Evolutionary conservation across 345 rosid species (phyloP).

Genomic region (Camelina neglecta): DNA sequence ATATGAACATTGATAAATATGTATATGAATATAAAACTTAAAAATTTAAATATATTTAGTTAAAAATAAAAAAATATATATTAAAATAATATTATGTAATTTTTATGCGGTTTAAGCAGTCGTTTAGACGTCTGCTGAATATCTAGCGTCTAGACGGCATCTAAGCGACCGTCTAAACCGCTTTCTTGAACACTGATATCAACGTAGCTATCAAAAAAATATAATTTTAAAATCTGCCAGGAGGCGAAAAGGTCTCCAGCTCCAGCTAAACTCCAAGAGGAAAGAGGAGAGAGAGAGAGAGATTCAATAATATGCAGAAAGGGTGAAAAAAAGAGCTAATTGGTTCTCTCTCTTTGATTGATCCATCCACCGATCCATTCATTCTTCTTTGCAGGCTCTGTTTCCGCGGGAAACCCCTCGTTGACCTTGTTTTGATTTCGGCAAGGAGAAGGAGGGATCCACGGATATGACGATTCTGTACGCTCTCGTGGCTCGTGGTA

Average conservation of each 20-base stretch:
- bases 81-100: too few species aligned
- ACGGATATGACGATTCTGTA: constrained; percentile 79
- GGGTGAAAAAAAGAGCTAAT: constrained; percentile 22
- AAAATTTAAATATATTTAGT: too few species aligned
- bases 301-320: constrained; percentile 21
- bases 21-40: too few species aligned
- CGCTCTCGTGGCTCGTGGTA: constrained; percentile 89
- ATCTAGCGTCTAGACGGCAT: too few species aligned
- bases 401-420: constrained; percentile 45
- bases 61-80: too few species aligned
- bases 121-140: too few species aligned
- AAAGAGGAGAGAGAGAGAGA: constrained; percentile 33
- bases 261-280: constrained; percentile 40
- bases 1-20: too few species aligned
- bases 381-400: constrained; percentile 23
- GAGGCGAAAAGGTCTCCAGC: constrained; percentile 35
- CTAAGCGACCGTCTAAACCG: too few species aligned
- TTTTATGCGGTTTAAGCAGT: too few species aligned
- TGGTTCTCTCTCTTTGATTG: constrained; percentile 37
- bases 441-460: constrained; percentile 1
- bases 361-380: constrained; percentile 38
- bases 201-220: constrained; percentile 21
- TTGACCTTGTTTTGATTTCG: constrained; percentile 30
- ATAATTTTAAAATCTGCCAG: not conserved
- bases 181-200: too few species aligned